Percentiles rank a stretch among this genome's conserved stretches.
These are phyloP conservation scores for Pseudonitzschia delicatissima DNA, from an alignment of 108 stramenopile genomes.

Conservation along the genomic window DNA sequence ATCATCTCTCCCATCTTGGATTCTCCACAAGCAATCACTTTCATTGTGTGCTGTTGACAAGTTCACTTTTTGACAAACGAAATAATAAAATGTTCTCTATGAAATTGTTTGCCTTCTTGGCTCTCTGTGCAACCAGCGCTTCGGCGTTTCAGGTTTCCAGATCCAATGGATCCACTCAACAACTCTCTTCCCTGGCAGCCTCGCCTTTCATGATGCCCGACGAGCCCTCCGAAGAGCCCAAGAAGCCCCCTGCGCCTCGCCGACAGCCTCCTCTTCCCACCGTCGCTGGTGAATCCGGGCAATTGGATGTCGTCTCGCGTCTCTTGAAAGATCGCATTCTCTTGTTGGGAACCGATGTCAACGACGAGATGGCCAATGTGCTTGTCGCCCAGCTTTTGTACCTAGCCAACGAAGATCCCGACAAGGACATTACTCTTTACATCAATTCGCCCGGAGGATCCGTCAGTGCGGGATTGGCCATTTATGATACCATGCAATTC, in stretches of 20 bases:
- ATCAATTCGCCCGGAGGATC: conserved; percentile 93
- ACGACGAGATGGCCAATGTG: conserved; percentile 95
- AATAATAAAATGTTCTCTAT: conserved; percentile 9
- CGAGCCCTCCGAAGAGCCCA: conserved; percentile 25
- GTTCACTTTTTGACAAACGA: too few species aligned
- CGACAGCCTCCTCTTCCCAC: conserved; percentile 49
- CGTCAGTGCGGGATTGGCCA: conserved; percentile 91
- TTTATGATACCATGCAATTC: conserved; percentile 97
- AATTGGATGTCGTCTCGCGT: conserved; percentile 93
- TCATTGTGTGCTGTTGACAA: too few species aligned
- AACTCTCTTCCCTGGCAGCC: neutral
- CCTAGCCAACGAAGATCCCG: conserved; percentile 92
- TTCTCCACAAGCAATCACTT: too few species aligned
- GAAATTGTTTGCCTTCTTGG: neutral
- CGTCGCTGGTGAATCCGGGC: conserved; percentile 73
- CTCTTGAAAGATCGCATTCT: conserved; percentile 94
- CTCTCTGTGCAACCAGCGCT: neutral
- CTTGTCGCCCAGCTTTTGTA: conserved; percentile 91
- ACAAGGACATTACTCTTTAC: conserved; percentile 93
- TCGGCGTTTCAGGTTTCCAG: neutral
- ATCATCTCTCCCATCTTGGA: too few species aligned
- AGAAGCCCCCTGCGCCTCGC: conserved; percentile 38
- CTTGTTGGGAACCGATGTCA: conserved; percentile 84
- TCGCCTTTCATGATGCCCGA: conserved; percentile 47
- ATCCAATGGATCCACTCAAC: neutral